Evolutionary conservation across 2,329 filamentous ascomycete species (phyloP).

Genomic region (Epichloe brachyelytri): DNA sequence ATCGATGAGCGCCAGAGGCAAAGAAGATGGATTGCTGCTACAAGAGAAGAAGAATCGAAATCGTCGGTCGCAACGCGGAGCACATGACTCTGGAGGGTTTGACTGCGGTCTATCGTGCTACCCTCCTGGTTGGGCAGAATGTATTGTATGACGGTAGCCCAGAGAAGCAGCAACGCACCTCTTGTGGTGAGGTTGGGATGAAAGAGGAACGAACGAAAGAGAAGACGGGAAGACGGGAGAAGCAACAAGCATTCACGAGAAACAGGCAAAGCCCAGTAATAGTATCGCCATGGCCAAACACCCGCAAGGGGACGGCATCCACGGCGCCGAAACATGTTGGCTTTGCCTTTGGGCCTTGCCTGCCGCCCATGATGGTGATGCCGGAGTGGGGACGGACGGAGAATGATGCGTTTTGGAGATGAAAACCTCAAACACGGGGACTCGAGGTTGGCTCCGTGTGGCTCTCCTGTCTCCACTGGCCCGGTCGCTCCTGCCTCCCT

Average conservation of each 20-base stretch:
- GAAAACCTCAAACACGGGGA: too few relatives aligned
- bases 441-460: too few relatives aligned
- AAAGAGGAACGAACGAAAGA: not conserved
- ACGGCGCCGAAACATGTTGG: not conserved
- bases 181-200: not conserved
- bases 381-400: too few relatives aligned
- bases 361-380: too few relatives aligned
- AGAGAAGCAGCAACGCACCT: not conserved
- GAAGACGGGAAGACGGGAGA: not conserved
- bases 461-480: too few relatives aligned
- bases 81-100: not conserved
- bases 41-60: not conserved
- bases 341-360: not conserved
- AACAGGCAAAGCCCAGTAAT: not conserved
- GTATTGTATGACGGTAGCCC: not conserved
- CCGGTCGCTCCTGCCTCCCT: too few relatives aligned
- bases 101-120: not conserved
- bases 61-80: not conserved
- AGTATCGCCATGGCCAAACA: not conserved
- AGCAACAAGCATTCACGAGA: not conserved
- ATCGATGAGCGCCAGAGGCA: constrained; percentile 29
- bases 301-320: not conserved
- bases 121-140: not conserved
- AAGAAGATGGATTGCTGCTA: constrained; percentile 5
- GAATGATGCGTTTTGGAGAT: too few relatives aligned